Conservation (phyloP, 148 eudicot genomes). For the Suaeda aralocaspica region DNA sequence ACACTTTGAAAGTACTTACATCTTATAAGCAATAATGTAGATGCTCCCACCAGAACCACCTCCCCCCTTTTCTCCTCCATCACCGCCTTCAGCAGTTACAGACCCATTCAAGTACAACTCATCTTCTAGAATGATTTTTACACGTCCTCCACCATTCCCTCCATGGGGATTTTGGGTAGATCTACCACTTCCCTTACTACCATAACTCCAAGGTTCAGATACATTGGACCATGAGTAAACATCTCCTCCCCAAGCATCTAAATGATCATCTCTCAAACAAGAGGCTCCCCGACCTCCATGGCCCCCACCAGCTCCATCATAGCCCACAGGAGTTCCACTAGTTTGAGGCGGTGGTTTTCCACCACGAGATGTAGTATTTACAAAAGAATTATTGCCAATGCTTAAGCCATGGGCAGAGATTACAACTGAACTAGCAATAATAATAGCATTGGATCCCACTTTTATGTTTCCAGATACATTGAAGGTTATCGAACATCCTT, state of each 20-base stretch:
- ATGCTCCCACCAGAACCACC: slow-evolving; percentile 96
- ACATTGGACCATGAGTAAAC: slow-evolving; percentile 75
- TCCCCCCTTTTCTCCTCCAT: slow-evolving; percentile 68
- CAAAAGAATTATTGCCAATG: slow-evolving; percentile 45
- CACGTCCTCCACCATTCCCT: slow-evolving; percentile 79
- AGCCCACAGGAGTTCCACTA: slow-evolving; percentile 76
- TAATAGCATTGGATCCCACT: slow-evolving; percentile 55
- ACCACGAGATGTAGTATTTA: slow-evolving; percentile 62
- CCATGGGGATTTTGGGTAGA: slow-evolving; percentile 48
- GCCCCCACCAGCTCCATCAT: slow-evolving; percentile 86
- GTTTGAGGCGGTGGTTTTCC: slow-evolving; percentile 76
- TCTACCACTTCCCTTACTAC: slow-evolving; percentile 75
- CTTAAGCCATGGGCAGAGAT: slow-evolving; percentile 54
- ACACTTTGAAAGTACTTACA: slow-evolving; percentile 47
- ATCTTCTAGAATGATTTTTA: slow-evolving; percentile 44
- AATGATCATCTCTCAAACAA: slow-evolving; percentile 43
- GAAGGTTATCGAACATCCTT: slow-evolving; percentile 54
- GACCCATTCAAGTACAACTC: slow-evolving; percentile 61
- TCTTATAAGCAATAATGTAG: slow-evolving; percentile 51
- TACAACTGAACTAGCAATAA: slow-evolving; percentile 57
- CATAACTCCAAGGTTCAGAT: slow-evolving; percentile 66
- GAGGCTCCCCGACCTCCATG: slow-evolving; percentile 95
- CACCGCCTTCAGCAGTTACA: slow-evolving; percentile 70
- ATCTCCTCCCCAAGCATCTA: slow-evolving; percentile 75
- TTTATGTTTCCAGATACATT: slow-evolving; percentile 61